These are phyloP conservation scores for Saturnispora diversa DNA, from an alignment of 805 yeast species.

Conservation along the genomic window DNA sequence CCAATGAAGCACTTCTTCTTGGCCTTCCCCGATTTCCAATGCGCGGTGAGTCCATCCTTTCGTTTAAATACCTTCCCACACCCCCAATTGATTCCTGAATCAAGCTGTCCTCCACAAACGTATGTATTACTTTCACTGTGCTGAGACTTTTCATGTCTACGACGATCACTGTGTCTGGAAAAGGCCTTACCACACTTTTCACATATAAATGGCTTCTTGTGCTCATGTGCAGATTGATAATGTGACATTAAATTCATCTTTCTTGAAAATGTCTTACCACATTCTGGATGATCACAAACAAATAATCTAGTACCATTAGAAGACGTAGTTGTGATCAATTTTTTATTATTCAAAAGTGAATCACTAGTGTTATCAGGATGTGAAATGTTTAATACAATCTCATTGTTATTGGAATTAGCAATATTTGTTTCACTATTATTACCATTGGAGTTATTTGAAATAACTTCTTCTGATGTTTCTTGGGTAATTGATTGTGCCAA, in stretches of 20 bases:
- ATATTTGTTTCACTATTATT: background rate
- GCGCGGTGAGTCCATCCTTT: slow-evolving; percentile 31
- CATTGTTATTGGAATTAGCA: background rate
- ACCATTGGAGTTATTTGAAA: background rate
- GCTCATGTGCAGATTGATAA: slow-evolving; percentile 28
- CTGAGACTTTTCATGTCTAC: slow-evolving; percentile 30
- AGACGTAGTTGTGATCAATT: background rate
- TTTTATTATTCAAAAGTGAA: no score
- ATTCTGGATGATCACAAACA: slow-evolving; percentile 23
- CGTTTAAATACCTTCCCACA: slow-evolving; percentile 31
- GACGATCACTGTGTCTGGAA: slow-evolving; percentile 30
- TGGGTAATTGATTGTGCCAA: slow-evolving; percentile 6
- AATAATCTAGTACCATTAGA: slow-evolving; percentile 14
- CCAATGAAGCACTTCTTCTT: slow-evolving; percentile 27
- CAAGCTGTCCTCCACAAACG: slow-evolving; percentile 26
- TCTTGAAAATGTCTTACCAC: slow-evolving; percentile 28
- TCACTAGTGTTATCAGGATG: no score
- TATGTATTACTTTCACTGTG: slow-evolving; percentile 22
- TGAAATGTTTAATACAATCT: background rate
- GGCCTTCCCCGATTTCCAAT: slow-evolving; percentile 31
- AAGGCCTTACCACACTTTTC: slow-evolving; percentile 24
- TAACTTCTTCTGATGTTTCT: background rate
- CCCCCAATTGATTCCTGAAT: slow-evolving; percentile 29
- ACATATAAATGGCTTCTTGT: slow-evolving; percentile 29
- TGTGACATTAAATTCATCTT: slow-evolving; percentile 30